Conservation (phyloP, 352 stramenopile species). For the Thraustochytrium striatum region DNA sequence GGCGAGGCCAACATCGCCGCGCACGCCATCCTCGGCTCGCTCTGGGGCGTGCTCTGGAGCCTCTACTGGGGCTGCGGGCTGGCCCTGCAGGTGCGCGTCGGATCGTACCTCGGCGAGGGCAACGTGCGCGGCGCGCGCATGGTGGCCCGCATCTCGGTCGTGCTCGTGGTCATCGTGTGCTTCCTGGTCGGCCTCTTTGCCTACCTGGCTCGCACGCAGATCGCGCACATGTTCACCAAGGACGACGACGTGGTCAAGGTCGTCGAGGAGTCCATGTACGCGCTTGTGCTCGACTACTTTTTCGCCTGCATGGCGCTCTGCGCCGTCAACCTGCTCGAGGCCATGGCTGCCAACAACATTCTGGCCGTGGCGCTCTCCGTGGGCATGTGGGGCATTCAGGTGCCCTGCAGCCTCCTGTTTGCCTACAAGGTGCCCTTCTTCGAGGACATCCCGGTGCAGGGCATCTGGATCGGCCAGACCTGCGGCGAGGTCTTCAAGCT, state of each 20-base stretch:
- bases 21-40: slow-evolving; percentile 25
- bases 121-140: slow-evolving; percentile 31
- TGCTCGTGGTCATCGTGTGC: slow-evolving; percentile 47
- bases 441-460: slow-evolving; percentile 24
- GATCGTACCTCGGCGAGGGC: slow-evolving; percentile 35
- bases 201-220: not conserved
- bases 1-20: slow-evolving; percentile 21
- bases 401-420: slow-evolving; percentile 38
- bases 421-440: slow-evolving; percentile 38
- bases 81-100: slow-evolving; percentile 35
- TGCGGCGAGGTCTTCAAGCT: slow-evolving; percentile 46
- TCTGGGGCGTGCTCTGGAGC: slow-evolving; percentile 38
- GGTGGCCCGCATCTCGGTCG: slow-evolving; percentile 6
- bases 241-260: slow-evolving; percentile 30
- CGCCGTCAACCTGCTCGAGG: slow-evolving; percentile 43
- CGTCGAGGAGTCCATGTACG: slow-evolving; percentile 36
- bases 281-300: slow-evolving; percentile 46
- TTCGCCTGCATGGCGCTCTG: slow-evolving; percentile 35
- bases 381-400: slow-evolving; percentile 43
- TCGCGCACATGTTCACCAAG: slow-evolving; percentile 40
- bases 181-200: slow-evolving; percentile 40
- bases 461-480: slow-evolving; percentile 45
- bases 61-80: slow-evolving; percentile 42
- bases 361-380: slow-evolving; percentile 23
- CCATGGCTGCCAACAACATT: slow-evolving; percentile 42